These are phyloP conservation scores for Colletotrichum acutatum DNA, from an alignment of 2,329 filamentous ascomycete species.

Conservation along the genomic window DNA sequence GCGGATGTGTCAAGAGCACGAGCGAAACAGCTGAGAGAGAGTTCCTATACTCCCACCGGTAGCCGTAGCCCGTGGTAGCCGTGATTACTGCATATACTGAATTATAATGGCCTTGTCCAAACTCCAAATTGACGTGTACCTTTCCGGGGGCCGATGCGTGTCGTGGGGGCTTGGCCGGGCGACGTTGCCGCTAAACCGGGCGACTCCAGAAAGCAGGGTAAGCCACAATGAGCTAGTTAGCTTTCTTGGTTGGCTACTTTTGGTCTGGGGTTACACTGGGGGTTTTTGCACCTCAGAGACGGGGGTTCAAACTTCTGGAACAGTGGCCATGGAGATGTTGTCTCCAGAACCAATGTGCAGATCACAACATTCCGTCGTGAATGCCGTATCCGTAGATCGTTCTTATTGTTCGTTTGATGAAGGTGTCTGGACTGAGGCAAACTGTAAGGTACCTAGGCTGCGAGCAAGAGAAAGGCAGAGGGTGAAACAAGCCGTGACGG, in stretches of 20 bases:
- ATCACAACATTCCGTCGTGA: neutral
- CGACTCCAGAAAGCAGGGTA: neutral
- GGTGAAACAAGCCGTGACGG: slow-evolving; percentile 27
- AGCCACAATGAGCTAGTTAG: neutral
- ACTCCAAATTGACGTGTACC: neutral
- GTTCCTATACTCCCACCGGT: neutral
- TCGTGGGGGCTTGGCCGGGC: neutral
- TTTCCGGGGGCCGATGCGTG: neutral
- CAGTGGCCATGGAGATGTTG: neutral
- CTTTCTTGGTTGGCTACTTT: neutral
- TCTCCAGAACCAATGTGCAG: neutral
- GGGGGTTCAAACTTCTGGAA: neutral
- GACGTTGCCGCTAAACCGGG: neutral
- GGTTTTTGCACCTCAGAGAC: neutral
- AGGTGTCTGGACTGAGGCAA: neutral
- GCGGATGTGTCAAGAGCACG: neutral
- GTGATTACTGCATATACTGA: neutral
- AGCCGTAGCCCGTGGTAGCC: too few species aligned
- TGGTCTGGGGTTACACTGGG: neutral
- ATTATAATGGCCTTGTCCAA: neutral
- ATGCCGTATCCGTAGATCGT: neutral
- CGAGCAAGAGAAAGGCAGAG: neutral
- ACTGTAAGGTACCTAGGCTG: neutral
- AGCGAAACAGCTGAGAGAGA: neutral
- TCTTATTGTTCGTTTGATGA: neutral